Evolutionary conservation across 495 filamentous ascomycete genomes (phyloP).

Genomic region (Lepidopterella palustris): DNA sequence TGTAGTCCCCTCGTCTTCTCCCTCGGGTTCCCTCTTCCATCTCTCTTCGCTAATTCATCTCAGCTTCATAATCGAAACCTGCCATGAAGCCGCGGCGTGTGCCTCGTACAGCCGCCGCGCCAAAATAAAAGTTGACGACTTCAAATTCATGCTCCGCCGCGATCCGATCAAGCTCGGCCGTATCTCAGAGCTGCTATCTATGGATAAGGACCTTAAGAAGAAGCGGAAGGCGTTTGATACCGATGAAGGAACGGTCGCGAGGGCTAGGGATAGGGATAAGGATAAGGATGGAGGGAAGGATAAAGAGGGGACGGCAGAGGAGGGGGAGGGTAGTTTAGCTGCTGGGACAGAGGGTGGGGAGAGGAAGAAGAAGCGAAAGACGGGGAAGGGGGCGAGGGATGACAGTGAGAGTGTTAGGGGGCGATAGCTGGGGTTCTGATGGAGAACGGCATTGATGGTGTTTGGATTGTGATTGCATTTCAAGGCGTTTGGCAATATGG

Average conservation of each 20-base stretch:
- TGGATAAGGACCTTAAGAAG: conserved; percentile 71
- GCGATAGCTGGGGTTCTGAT: neutral
- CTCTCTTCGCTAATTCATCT: neutral
- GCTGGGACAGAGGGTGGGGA: neutral
- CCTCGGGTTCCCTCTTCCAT: neutral
- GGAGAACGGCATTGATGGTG: neutral
- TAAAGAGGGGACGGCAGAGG: conserved; percentile 18
- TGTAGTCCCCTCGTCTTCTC: neutral
- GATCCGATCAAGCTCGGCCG: conserved; percentile 82
- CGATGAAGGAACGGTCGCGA: conserved; percentile 39
- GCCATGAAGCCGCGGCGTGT: conserved; percentile 76
- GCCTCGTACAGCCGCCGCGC: conserved; percentile 77
- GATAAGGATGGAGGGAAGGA: conserved; percentile 30
- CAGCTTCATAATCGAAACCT: conserved; percentile 63
- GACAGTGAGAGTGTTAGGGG: neutral
- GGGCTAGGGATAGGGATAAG: conserved; percentile 30
- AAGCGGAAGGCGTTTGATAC: conserved; percentile 64
- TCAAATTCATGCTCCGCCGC: conserved; percentile 82
- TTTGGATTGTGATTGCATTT: neutral
- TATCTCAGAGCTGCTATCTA: conserved; percentile 77
- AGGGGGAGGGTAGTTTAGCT: neutral
- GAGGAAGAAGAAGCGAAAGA: conserved; percentile 22
- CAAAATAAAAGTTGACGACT: conserved; percentile 97
- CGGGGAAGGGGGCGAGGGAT: conserved; percentile 24
- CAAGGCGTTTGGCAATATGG: neutral